These are phyloP conservation scores for Chionographis japonica DNA, from an alignment of 106 monocot genomes.

Conservation along the genomic window DNA sequence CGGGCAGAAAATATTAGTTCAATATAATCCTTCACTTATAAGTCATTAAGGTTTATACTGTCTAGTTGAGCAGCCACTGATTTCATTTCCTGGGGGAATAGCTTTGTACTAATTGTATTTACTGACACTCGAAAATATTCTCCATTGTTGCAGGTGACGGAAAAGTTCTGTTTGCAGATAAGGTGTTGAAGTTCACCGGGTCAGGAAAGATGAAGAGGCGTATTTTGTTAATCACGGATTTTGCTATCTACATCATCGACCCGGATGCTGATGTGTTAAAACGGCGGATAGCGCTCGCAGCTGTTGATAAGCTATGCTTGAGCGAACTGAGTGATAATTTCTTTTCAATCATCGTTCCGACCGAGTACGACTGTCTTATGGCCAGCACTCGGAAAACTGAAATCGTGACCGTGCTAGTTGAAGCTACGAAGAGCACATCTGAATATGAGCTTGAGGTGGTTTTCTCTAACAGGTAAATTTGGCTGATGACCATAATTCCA, in stretches of 20 bases:
- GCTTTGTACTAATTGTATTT: too few relatives aligned
- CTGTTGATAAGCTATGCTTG: constrained; percentile 63
- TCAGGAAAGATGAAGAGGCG: constrained; percentile 90
- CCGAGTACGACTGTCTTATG: constrained; percentile 90
- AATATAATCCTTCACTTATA: too few relatives aligned
- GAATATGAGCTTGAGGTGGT: constrained; percentile 56
- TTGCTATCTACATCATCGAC: constrained; percentile 84
- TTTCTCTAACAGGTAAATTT: constrained; percentile 64
- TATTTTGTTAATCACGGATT: constrained; percentile 75
- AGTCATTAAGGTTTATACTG: too few relatives aligned
- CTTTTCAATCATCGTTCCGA: constrained; percentile 80
- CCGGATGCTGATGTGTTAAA: constrained; percentile 71
- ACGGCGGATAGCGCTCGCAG: constrained; percentile 72
- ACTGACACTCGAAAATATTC: background rate
- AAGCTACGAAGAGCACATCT: constrained; percentile 55
- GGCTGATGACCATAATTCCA: background rate
- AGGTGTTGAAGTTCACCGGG: constrained; percentile 76
- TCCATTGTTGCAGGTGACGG: constrained; percentile 55
- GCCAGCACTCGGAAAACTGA: constrained; percentile 83
- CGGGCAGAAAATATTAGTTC: too few relatives aligned
- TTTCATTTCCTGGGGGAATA: too few relatives aligned
- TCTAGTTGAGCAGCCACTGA: too few relatives aligned
- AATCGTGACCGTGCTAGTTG: constrained; percentile 60
- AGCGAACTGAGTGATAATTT: constrained; percentile 86
- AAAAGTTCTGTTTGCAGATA: constrained; percentile 88